Conservation (phyloP, 768 basidiomycete species). For the Steccherinum ochraceum region DNA sequence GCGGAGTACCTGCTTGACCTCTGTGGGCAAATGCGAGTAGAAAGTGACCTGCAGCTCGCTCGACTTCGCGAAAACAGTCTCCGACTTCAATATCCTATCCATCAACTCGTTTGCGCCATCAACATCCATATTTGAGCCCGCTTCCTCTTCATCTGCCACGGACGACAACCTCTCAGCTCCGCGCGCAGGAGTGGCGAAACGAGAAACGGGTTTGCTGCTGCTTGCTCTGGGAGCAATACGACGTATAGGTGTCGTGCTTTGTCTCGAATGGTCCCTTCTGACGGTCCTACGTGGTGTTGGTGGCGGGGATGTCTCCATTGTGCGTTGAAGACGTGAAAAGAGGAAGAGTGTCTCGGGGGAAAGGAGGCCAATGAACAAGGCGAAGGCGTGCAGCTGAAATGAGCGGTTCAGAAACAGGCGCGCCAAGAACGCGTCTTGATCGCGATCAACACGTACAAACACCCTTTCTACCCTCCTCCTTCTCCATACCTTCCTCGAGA, state of each 20-base stretch:
- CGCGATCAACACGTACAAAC: constrained; percentile 5
- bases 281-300: not conserved
- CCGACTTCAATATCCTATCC: constrained; percentile 30
- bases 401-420: not conserved
- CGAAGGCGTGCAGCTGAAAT: not conserved
- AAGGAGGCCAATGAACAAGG: not conserved
- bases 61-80: constrained; percentile 60
- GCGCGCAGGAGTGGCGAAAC: constrained; percentile 36
- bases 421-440: not conserved
- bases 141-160: constrained; percentile 31
- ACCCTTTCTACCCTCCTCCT: not conserved
- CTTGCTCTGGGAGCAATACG: constrained; percentile 30
- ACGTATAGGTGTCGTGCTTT: constrained; percentile 32
- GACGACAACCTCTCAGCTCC: constrained; percentile 22
- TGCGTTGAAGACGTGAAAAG: not conserved
- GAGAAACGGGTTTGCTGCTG: constrained; percentile 29
- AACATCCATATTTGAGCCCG: constrained; percentile 49
- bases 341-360: constrained; percentile 5
- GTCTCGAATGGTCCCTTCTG: constrained; percentile 57
- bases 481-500: constrained; percentile 21
- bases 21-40: constrained; percentile 65
- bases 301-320: not conserved
- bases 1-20: constrained; percentile 66
- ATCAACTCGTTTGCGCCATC: constrained; percentile 42
- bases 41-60: constrained; percentile 62